Evolutionary conservation across 192 early-diverging fungal genomes (phyloP).

Genomic region (Coemansia sp.): DNA sequence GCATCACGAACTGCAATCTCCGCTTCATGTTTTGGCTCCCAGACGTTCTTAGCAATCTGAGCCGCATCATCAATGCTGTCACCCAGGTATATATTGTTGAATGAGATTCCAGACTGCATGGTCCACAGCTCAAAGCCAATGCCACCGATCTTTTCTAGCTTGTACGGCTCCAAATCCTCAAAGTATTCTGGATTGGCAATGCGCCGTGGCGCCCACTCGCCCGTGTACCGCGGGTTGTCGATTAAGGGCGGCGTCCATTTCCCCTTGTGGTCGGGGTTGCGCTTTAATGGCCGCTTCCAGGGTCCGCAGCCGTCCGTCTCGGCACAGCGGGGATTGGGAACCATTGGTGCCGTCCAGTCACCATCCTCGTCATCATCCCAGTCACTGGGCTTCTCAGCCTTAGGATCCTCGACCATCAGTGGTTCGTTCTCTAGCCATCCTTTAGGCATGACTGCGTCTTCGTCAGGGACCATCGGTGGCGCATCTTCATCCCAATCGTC

Average conservation of each 20-base stretch:
- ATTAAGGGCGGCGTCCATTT: slow-evolving; percentile 84
- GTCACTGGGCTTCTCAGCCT: slow-evolving; percentile 79
- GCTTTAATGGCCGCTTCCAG: slow-evolving; percentile 78
- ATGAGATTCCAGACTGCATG: slow-evolving; percentile 83
- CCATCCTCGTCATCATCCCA: slow-evolving; percentile 95
- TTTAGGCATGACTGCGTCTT: slow-evolving; percentile 75
- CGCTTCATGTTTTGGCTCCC: slow-evolving; percentile 70
- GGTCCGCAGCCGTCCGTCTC: slow-evolving; percentile 71
- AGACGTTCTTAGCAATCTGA: slow-evolving; percentile 72
- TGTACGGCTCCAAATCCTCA: slow-evolving; percentile 75
- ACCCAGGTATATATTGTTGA: slow-evolving; percentile 92
- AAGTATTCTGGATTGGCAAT: slow-evolving; percentile 84
- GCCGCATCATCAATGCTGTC: slow-evolving; percentile 67
- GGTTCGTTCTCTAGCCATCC: slow-evolving; percentile 87
- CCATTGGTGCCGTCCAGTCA: slow-evolving; percentile 76
- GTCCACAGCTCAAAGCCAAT: slow-evolving; percentile 94
- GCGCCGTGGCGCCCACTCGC: slow-evolving; percentile 80
- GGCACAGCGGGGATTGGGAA: slow-evolving; percentile 81
- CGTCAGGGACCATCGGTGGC: slow-evolving; percentile 72
- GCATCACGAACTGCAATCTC: slow-evolving; percentile 56
- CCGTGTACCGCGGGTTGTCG: slow-evolving; percentile 93
- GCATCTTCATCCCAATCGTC: slow-evolving; percentile 89
- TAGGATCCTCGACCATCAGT: slow-evolving; percentile 71
- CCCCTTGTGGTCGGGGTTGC: slow-evolving; percentile 87
- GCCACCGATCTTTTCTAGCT: slow-evolving; percentile 76